Conservation (phyloP, 139 green algal genomes). For the Chlorella sp. region DNA sequence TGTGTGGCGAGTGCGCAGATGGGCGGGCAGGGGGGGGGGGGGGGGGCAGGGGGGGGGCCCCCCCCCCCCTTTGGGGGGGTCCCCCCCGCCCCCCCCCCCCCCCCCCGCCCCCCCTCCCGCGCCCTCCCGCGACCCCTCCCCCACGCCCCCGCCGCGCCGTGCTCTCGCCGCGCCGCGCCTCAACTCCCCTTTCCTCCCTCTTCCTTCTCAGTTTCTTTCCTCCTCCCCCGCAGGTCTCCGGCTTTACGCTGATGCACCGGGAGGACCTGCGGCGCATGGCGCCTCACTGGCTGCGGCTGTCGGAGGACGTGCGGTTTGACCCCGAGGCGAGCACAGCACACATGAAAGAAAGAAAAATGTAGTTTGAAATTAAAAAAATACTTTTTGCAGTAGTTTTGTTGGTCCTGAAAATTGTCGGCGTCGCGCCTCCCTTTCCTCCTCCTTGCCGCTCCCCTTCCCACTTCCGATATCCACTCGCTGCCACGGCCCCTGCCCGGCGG, state of each 20-base stretch:
- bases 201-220: no score
- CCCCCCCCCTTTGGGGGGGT: slow-evolving; percentile 3
- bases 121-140: not conserved
- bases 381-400: not conserved
- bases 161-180: not conserved
- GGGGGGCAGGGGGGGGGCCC: not conserved
- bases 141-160: not conserved
- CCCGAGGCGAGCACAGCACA: slow-evolving; percentile 21
- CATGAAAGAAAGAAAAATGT: no score
- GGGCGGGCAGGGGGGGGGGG: not conserved
- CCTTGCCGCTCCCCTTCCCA: not conserved
- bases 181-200: not conserved
- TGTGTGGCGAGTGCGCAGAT: not conserved
- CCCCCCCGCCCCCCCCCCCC: slow-evolving; percentile 32
- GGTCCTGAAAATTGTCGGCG: not conserved
- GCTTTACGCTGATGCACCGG: slow-evolving; percentile 80
- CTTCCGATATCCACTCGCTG: not conserved
- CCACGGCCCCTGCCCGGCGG: not conserved
- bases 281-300: slow-evolving; percentile 78
- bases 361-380: not conserved
- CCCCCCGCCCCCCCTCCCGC: slow-evolving; percentile 17
- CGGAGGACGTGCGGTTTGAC: slow-evolving; percentile 49
- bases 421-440: not conserved
- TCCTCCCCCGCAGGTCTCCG: slow-evolving; percentile 61
- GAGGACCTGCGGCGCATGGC: slow-evolving; percentile 77